Conservation (phyloP, 139 green algal species). For the Tetraselmis chui region DNA sequence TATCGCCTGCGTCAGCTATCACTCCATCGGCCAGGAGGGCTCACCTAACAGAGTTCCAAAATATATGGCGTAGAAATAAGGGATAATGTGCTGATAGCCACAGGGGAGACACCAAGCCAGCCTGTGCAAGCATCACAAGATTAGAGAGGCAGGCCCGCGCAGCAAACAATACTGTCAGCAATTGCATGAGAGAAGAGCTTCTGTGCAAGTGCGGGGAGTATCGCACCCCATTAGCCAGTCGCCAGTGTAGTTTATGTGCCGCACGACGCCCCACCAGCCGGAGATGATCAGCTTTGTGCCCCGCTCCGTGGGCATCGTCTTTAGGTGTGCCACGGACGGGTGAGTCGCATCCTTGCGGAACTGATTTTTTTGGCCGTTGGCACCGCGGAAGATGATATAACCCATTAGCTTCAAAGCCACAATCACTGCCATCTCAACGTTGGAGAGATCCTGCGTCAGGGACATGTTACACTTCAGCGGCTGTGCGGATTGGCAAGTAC, state of each 20-base stretch:
- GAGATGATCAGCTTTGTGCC: slow-evolving; percentile 76
- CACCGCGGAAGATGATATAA: slow-evolving; percentile 87
- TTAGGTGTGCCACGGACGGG: slow-evolving; percentile 61
- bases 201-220: too few species aligned
- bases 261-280: slow-evolving; percentile 85
- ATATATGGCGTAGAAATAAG: slow-evolving; percentile 98
- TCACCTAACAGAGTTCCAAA: slow-evolving; percentile 76
- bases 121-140: too few species aligned
- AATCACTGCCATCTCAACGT: slow-evolving; percentile 34
- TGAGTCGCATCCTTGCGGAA: slow-evolving; percentile 69
- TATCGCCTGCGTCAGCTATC: too few species aligned
- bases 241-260: slow-evolving; percentile 92
- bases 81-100: slow-evolving; percentile 63
- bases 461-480: too few species aligned
- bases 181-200: not conserved
- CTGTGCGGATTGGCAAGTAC: too few species aligned
- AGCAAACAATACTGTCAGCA: not conserved
- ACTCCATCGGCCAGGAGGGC: too few species aligned
- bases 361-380: slow-evolving; percentile 91
- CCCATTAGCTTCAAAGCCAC: slow-evolving; percentile 67
- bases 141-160: too few species aligned
- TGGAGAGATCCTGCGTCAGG: slow-evolving; percentile 25
- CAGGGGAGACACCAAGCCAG: slow-evolving; percentile 88
- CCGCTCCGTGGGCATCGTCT: slow-evolving; percentile 71
- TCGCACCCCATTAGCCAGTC: slow-evolving; percentile 87